Base-by-base conservation (phyloP, 2,329 filamentous ascomycete genomes). In the Torrubiella hemipterigena region DNA sequence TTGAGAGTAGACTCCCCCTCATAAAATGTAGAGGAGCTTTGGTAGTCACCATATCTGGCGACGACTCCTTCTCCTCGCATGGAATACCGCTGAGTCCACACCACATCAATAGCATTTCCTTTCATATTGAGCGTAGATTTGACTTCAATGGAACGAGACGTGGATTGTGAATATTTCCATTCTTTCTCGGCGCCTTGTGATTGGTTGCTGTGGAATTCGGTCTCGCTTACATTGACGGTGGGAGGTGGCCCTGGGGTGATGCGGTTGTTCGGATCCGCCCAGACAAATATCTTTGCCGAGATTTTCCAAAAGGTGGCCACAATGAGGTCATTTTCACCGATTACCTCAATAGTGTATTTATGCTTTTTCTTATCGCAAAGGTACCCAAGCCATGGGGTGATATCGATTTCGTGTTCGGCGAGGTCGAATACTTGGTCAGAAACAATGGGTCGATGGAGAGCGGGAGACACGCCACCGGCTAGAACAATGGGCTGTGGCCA, bases 401-500 rank as follows among this genome's bases (percentile, higher is more conserved):
- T 75, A 46, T 93, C 84, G 38, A 93, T 82, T 49, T 91, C 80
- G 39, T 83, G 75, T 49, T 91, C 82, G 27, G 69, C 63, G 16
- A 93, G 61, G 46, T 91, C 82, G 48, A 85, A 91, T 0, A 81
- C 74, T 44, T 91, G 77, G 14, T 81, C 73, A 2, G 82, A 82
- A 3, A 83, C 83, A 32, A 91, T 67, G 0, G 84, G 84, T 6
- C 81, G 65, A 69, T 86, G 85, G 23, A 91, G 67, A 2, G 74
- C 73, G 4, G 82, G 82, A 1, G 80, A 77, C 5, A 93, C 65
- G 2, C 83, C 83, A 3, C 85, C 84, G 1, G 84, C 87, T 43
- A 87, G 89, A 30, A 93, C 77, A 13, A 85, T 67, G 0, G 83
- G 82, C 44, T 82, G 89, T 1, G 84, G 85, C 81, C 81, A 91